Evolutionary conservation across 768 basidiomycete genomes (phyloP).

Genomic region (Podaxis pistillaris): DNA sequence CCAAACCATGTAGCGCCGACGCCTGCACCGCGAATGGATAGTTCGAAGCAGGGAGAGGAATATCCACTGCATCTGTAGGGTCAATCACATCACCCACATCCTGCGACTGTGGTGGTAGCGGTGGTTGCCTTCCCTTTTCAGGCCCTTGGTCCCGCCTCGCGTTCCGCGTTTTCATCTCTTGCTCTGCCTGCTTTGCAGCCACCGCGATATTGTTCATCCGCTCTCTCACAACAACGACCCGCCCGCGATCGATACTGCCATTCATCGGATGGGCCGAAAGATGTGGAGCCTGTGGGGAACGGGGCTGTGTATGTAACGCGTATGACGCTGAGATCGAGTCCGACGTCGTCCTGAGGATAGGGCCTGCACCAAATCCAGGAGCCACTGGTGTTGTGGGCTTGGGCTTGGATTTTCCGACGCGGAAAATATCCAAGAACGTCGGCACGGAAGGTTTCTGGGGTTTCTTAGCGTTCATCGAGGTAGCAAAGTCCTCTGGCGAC

Average conservation of each 20-base stretch:
- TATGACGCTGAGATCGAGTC: slow-evolving; percentile 55
- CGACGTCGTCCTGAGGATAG: slow-evolving; percentile 62
- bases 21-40: slow-evolving; percentile 78
- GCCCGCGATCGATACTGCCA: slow-evolving; percentile 31
- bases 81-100: slow-evolving; percentile 65
- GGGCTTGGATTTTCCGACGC: slow-evolving; percentile 63
- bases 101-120: slow-evolving; percentile 13
- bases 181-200: slow-evolving; percentile 76
- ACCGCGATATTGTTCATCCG: slow-evolving; percentile 67
- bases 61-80: slow-evolving; percentile 80
- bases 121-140: slow-evolving; percentile 31
- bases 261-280: slow-evolving; percentile 28
- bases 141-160: slow-evolving; percentile 44
- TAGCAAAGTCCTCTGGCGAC: slow-evolving; percentile 59
- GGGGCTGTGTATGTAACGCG: slow-evolving; percentile 28
- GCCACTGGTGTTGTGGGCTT: slow-evolving; percentile 55
- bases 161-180: slow-evolving; percentile 61
- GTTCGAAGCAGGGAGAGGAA: slow-evolving; percentile 65
- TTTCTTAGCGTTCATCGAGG: slow-evolving; percentile 41
- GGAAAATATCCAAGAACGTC: slow-evolving; percentile 70
- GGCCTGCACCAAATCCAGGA: slow-evolving; percentile 23
- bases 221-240: slow-evolving; percentile 84
- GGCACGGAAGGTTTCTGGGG: slow-evolving; percentile 41
- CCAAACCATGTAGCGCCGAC: slow-evolving; percentile 69
- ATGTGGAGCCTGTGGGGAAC: slow-evolving; percentile 35